phyloP scores from a whole-genome alignment of 1,284 basidiomycete species.

The Rhodotorula mucilaginosa region DNA sequence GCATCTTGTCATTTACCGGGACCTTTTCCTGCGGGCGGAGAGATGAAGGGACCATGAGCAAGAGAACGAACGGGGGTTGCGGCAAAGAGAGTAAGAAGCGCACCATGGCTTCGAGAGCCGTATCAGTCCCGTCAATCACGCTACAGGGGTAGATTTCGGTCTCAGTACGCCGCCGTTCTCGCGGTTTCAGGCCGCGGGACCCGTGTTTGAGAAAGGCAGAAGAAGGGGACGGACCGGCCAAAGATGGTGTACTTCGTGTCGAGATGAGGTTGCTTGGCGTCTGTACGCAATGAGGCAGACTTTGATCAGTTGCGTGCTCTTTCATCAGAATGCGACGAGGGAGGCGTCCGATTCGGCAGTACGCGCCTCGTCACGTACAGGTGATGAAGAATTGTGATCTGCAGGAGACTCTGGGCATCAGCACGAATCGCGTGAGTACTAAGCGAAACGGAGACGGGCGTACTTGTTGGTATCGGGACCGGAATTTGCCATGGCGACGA shows the following conservation, averaged over 20 bases:
- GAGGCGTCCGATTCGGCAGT: not conserved
- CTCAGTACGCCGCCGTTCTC: too few relatives aligned
- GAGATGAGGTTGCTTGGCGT: constrained; percentile 84
- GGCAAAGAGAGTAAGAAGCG: not conserved
- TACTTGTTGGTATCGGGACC: constrained; percentile 90
- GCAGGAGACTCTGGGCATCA: not conserved
- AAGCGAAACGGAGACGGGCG: constrained; percentile 25
- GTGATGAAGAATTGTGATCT: constrained; percentile 80
- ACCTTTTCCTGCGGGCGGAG: constrained; percentile 60
- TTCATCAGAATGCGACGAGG: not conserved
- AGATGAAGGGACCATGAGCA: too few relatives aligned
- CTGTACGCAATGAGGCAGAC: not conserved
- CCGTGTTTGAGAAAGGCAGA: too few relatives aligned
- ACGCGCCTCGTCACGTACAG: constrained; percentile 48
- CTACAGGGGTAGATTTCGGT: constrained; percentile 41
- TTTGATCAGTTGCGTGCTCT: too few relatives aligned
- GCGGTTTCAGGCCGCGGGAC: too few relatives aligned
- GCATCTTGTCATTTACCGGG: constrained; percentile 85
- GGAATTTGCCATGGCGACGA: constrained; percentile 96
- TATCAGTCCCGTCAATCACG: constrained; percentile 90
- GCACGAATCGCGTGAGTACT: too few relatives aligned
- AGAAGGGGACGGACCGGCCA: constrained; percentile 55
- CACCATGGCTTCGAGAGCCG: constrained; percentile 75
- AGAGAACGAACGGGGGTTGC: not conserved
- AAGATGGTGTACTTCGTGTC: constrained; percentile 94